Evolutionary conservation across 306 rosid genomes (phyloP).

Genomic region (Prunus mongolica): DNA sequence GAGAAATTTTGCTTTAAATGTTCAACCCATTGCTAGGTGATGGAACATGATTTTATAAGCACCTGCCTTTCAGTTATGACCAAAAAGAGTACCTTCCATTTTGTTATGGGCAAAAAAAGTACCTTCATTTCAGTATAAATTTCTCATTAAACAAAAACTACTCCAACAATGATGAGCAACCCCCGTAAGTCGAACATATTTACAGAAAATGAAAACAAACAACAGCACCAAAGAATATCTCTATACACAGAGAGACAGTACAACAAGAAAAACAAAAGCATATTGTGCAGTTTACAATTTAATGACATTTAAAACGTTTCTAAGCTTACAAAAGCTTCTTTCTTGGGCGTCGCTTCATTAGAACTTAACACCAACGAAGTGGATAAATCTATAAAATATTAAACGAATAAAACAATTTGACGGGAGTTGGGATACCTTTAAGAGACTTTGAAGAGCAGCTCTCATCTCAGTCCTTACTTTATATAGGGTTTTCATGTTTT

Average conservation of each 20-base stretch:
- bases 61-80: not conserved
- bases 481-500: constrained; percentile 58
- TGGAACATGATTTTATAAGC: not conserved
- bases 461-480: constrained; percentile 84
- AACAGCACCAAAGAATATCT: not conserved
- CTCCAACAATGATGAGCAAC: not conserved
- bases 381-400: not conserved
- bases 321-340: not conserved
- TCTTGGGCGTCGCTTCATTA: not conserved
- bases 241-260: not conserved
- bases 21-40: not conserved
- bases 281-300: not conserved
- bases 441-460: constrained; percentile 62
- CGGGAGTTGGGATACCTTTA: constrained; percentile 50
- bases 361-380: not conserved
- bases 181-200: not conserved
- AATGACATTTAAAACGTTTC: not conserved
- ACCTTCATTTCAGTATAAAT: not conserved
- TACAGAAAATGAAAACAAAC: not conserved
- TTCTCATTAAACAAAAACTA: too few species aligned
- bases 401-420: not conserved
- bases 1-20: too few species aligned
- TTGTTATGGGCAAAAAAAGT: not conserved
- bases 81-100: not conserved
- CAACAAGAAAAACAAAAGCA: not conserved